These are phyloP conservation scores for Limtongozyma cylindracea DNA, from an alignment of 805 yeast species.

Conservation along the genomic window DNA sequence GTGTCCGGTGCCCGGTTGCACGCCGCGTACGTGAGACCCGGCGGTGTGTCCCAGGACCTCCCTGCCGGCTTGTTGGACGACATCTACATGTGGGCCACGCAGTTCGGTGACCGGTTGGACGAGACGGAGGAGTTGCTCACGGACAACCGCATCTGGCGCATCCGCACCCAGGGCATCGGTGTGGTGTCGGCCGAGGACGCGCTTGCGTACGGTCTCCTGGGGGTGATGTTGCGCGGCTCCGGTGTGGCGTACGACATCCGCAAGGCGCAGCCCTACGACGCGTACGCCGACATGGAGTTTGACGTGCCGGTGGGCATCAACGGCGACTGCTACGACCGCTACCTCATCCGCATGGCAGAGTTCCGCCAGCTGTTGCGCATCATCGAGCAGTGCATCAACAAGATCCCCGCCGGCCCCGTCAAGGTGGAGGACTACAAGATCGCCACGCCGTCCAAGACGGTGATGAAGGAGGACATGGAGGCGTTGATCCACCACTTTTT, in stretches of 20 bases:
- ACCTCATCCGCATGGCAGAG: slow-evolving; percentile 73
- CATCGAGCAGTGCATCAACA: slow-evolving; percentile 72
- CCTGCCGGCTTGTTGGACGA: slow-evolving; percentile 76
- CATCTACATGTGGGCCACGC: slow-evolving; percentile 91
- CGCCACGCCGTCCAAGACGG: slow-evolving; percentile 54
- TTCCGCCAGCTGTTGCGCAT: slow-evolving; percentile 79
- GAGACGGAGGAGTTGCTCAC: slow-evolving; percentile 78
- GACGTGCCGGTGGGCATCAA: slow-evolving; percentile 70
- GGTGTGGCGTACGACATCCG: slow-evolving; percentile 76
- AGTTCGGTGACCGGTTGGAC: slow-evolving; percentile 79
- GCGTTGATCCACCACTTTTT: slow-evolving; percentile 76
- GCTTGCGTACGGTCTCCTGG: slow-evolving; percentile 52
- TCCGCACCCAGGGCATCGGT: slow-evolving; percentile 65
- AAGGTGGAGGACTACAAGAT: slow-evolving; percentile 80
- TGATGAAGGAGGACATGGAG: slow-evolving; percentile 87
- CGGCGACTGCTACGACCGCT: slow-evolving; percentile 85
- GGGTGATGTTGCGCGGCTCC: slow-evolving; percentile 80
- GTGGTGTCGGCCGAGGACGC: slow-evolving; percentile 72
- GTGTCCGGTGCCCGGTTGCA: slow-evolving; percentile 82
- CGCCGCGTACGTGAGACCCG: slow-evolving; percentile 75
- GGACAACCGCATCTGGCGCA: slow-evolving; percentile 82
- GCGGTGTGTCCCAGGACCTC: slow-evolving; percentile 75
- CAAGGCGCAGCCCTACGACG: slow-evolving; percentile 76
- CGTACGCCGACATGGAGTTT: slow-evolving; percentile 66
- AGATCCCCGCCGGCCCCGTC: slow-evolving; percentile 82